Evolutionary conservation across 257 asterid genomes (phyloP).

Genomic region (Asclepias syriaca): DNA sequence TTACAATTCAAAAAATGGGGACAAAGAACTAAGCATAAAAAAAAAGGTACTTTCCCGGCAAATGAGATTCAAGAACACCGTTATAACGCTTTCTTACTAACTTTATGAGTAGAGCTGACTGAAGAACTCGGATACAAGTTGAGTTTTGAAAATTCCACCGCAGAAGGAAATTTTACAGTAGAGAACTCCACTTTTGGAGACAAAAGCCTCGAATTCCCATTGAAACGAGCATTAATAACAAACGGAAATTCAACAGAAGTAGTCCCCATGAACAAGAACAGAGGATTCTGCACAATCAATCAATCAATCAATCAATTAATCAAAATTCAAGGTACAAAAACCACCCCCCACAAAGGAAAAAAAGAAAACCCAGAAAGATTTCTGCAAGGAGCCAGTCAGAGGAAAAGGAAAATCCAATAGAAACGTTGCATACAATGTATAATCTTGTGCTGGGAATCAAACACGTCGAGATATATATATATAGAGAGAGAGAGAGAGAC

Average conservation of each 20-base stretch:
- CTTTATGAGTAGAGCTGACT: constrained; percentile 36
- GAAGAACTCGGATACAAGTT: constrained; percentile 25
- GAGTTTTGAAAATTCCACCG: constrained; percentile 34
- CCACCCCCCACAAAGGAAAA: too few relatives aligned
- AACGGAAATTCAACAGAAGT: constrained; percentile 38
- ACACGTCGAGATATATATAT: too few relatives aligned
- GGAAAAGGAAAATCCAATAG: too few relatives aligned
- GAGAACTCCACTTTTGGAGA: constrained; percentile 35
- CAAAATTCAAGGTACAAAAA: neutral
- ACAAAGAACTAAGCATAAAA: neutral
- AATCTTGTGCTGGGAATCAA: too few relatives aligned
- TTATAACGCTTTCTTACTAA: constrained; percentile 5
- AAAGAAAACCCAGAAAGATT: too few relatives aligned
- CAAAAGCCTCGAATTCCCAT: constrained; percentile 32
- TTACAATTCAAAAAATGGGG: neutral
- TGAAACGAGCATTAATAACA: constrained; percentile 28
- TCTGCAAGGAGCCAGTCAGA: too few relatives aligned
- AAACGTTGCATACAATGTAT: too few relatives aligned
- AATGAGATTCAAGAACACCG: neutral
- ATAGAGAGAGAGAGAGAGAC: too few relatives aligned
- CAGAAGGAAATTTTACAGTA: constrained; percentile 34
- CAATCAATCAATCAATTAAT: neutral
- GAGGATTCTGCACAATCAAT: neutral
- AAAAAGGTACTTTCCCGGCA: neutral
- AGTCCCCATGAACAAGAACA: constrained; percentile 38